Evolutionary conservation across 2,329 filamentous ascomycete genomes (phyloP), one percentile per base, ranked within the genome.

Genomic region (Xylariaceae sp.): DNA sequence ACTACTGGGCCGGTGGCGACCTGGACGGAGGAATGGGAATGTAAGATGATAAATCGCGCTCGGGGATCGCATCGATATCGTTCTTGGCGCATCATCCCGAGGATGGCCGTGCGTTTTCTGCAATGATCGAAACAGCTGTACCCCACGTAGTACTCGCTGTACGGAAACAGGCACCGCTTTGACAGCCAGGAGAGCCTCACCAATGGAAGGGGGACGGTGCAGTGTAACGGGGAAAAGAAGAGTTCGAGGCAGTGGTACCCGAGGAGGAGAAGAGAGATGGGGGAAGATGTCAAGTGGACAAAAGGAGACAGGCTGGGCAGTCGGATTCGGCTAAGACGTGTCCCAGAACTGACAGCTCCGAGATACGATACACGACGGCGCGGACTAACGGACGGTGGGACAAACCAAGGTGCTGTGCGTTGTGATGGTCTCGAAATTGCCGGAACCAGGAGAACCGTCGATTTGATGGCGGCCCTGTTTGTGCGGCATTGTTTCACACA

Each of bases 401-500:
- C 61, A 53, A 23, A 30, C 23, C 45, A 53, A 58, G 50, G 56
- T 44, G 51, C 30, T 50, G 56, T 59, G 47, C 48, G 45, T 48
- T 52, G 55, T 61, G 61, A 63, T 57, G 53, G 54, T 60, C 55
- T 61, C 58, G 49, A 59, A 53, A 56, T 51, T 50, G 51, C 56
- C 57, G 55, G 45, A 58, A 58, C 15, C 51, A 55, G 58, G 61
- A 53, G 58, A 61, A 39, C 49, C 23, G 23, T 30, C 23, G 23
- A 30, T 30, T 18, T 18, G 17, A 18, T 18, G 45, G 51, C 48
- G 18, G 30, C 48, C 52, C 35, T 48, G 61, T 63, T 58, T 61
- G 55, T 50, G 44, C 44, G 52, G 17, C 23, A 18, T 56, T 44
- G 62, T 63, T 63, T 45, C 58, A 64, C 62, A 59, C 52, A 64